Conservation (phyloP, 257 asterid species). For the Fraxinus anomala region DNA sequence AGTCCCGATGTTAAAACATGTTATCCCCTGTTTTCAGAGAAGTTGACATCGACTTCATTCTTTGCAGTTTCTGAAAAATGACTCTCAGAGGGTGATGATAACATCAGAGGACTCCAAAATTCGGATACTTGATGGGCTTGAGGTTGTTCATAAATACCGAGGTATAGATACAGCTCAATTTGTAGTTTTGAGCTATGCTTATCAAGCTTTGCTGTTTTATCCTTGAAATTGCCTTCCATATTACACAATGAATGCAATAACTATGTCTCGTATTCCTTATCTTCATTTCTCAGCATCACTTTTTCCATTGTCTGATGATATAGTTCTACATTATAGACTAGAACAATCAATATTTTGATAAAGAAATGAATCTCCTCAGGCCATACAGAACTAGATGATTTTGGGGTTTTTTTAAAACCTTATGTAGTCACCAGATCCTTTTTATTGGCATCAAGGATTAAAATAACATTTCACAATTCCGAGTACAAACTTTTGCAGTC, state of each 20-base stretch:
- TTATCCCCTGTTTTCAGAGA: neutral
- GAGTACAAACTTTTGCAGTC: neutral
- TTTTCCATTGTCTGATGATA: neutral
- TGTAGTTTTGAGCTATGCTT: neutral
- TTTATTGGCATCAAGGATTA: neutral
- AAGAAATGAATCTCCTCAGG: neutral
- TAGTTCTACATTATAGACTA: neutral
- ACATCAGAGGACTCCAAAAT: slow-evolving; percentile 84
- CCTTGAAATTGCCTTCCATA: neutral
- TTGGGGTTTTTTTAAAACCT: neutral
- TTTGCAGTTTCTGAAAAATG: slow-evolving; percentile 54
- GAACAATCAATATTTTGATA: neutral
- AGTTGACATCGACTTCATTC: slow-evolving; percentile 24
- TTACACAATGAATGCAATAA: neutral
- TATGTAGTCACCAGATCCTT: neutral
- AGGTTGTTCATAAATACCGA: slow-evolving; percentile 71
- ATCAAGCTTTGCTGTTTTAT: neutral
- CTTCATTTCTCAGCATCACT: neutral
- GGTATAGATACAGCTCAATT: slow-evolving; percentile 39
- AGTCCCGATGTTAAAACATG: neutral
- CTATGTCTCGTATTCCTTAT: neutral
- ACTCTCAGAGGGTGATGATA: slow-evolving; percentile 63
- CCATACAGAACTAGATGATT: neutral
- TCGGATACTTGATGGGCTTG: slow-evolving; percentile 74
- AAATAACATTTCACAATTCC: neutral